Conservation (phyloP, 208 protist genomes). For the Leishmania aethiopica region DNA sequence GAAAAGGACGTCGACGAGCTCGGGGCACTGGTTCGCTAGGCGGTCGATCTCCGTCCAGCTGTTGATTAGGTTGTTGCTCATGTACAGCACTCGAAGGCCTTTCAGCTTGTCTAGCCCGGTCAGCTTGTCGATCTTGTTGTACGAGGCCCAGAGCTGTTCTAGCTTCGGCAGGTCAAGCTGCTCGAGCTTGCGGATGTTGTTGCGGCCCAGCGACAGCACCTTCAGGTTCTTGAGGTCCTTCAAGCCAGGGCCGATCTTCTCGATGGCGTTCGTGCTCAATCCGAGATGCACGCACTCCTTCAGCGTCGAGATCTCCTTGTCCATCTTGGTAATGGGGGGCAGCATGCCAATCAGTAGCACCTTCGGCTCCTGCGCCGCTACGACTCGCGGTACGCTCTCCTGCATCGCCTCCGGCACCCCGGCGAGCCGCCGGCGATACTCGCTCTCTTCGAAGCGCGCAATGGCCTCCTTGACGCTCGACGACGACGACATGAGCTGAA, state of each 20-base stretch:
- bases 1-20: constrained; percentile 93
- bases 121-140: constrained; percentile 96
- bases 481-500: constrained; percentile 37
- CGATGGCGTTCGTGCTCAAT: constrained; percentile 95
- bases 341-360: constrained; percentile 90
- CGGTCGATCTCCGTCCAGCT: constrained; percentile 95
- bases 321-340: constrained; percentile 95
- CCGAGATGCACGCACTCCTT: constrained; percentile 90
- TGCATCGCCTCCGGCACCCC: constrained; percentile 52
- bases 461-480: constrained; percentile 88
- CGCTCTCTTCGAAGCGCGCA: constrained; percentile 72
- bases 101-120: constrained; percentile 94
- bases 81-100: constrained; percentile 92
- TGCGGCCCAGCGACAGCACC: constrained; percentile 94
- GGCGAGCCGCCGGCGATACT: constrained; percentile 60
- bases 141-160: constrained; percentile 96
- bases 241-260: constrained; percentile 93
- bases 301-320: constrained; percentile 88
- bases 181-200: constrained; percentile 96
- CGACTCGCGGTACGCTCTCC: constrained; percentile 61
- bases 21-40: constrained; percentile 90
- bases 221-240: constrained; percentile 93
- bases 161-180: constrained; percentile 94
- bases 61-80: constrained; percentile 96
- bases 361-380: constrained; percentile 78